Conservation (phyloP, 495 filamentous ascomycete genomes). For the Aspergillus steynii region DNA sequence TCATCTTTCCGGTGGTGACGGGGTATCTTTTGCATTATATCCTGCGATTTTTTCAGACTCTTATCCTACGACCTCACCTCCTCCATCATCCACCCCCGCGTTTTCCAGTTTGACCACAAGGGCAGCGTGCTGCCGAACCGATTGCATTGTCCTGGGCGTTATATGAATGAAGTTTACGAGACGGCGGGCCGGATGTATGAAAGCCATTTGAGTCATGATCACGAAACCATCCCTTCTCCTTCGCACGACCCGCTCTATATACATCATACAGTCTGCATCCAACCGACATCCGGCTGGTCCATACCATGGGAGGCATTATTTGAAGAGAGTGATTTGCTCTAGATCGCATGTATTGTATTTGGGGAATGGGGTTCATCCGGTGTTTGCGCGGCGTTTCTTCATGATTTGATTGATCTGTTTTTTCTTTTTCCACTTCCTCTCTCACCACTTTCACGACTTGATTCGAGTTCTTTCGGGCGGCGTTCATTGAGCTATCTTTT, state of each 20-base stretch:
- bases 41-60: background rate
- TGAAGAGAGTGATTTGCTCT: slow-evolving; percentile 40
- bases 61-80: background rate
- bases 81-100: background rate
- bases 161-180: slow-evolving; percentile 36
- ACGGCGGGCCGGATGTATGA: slow-evolving; percentile 50
- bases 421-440: background rate
- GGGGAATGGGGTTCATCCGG: slow-evolving; percentile 29
- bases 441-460: background rate
- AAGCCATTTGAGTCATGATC: slow-evolving; percentile 33
- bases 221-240: background rate
- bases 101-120: background rate
- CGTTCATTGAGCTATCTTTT: background rate
- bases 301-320: slow-evolving; percentile 32
- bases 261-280: slow-evolving; percentile 27
- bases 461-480: background rate
- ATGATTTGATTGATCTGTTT: slow-evolving; percentile 6
- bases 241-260: slow-evolving; percentile 15
- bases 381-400: slow-evolving; percentile 29
- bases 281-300: slow-evolving; percentile 33
- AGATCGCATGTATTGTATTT: slow-evolving; percentile 52
- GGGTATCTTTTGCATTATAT: background rate
- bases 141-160: slow-evolving; percentile 48
- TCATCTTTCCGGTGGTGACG: background rate
- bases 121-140: background rate